Conservation (phyloP, 1,284 basidiomycete genomes). For the Ceratobasidium sp. region DNA sequence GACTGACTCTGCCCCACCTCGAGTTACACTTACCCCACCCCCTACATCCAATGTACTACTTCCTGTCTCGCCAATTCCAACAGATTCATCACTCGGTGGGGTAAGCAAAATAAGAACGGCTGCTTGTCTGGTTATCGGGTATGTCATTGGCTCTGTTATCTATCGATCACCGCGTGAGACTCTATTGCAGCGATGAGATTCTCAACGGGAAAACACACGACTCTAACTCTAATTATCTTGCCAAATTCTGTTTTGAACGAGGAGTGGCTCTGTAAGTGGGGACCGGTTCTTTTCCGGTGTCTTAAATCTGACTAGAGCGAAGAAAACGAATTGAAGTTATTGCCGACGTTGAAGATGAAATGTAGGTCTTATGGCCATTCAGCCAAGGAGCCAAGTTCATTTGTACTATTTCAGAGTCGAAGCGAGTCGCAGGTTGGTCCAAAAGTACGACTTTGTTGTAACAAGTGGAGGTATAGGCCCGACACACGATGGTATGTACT, state of each 20-base stretch:
- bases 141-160: slow-evolving; percentile 50
- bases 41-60: slow-evolving; percentile 17
- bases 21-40: slow-evolving; percentile 28
- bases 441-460: slow-evolving; percentile 87
- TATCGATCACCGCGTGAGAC: neutral
- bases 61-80: slow-evolving; percentile 26
- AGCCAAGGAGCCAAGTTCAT: neutral
- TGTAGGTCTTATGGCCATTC: slow-evolving; percentile 65
- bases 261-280: slow-evolving; percentile 84
- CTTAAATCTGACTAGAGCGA: slow-evolving; percentile 3
- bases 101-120: slow-evolving; percentile 78
- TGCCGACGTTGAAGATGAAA: slow-evolving; percentile 89
- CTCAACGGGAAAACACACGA: slow-evolving; percentile 90
- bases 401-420: slow-evolving; percentile 70
- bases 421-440: slow-evolving; percentile 85
- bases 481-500: slow-evolving; percentile 78
- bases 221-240: slow-evolving; percentile 73
- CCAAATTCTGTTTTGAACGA: slow-evolving; percentile 84
- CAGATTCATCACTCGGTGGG: slow-evolving; percentile 67
- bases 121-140: slow-evolving; percentile 82
- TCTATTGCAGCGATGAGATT: slow-evolving; percentile 77
- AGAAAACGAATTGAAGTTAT: slow-evolving; percentile 93
- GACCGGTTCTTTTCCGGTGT: slow-evolving; percentile 6
- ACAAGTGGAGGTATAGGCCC: slow-evolving; percentile 83
- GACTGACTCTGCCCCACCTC: slow-evolving; percentile 23